These are phyloP conservation scores for Fusarium cicatricum DNA, from an alignment of 2,329 filamentous ascomycete genomes.

Conservation along the genomic window DNA sequence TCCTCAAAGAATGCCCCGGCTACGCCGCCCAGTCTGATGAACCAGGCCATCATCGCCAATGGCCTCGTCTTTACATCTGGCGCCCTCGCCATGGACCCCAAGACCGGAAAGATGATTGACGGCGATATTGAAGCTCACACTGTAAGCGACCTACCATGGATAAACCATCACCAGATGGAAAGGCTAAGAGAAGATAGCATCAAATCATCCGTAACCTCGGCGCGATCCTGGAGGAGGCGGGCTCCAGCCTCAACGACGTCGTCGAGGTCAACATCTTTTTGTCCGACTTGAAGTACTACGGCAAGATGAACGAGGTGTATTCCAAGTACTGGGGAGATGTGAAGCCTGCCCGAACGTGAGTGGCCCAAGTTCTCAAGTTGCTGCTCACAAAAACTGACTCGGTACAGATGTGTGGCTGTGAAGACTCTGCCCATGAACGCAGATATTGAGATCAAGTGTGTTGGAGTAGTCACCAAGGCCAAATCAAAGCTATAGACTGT, in stretches of 20 bases:
- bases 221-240: constrained; percentile 73
- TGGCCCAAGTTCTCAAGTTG: not conserved
- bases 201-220: constrained; percentile 74
- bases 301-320: constrained; percentile 77
- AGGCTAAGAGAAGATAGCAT: constrained; percentile 44
- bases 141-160: constrained; percentile 35
- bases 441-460: constrained; percentile 45
- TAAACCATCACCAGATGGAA: too few species aligned
- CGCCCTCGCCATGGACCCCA: constrained; percentile 69
- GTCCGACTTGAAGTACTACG: constrained; percentile 75
- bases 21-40: constrained; percentile 29
- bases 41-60: constrained; percentile 57
- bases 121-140: constrained; percentile 73
- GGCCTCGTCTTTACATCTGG: constrained; percentile 75
- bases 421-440: constrained; percentile 43
- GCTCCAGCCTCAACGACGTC: constrained; percentile 68
- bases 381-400: not conserved
- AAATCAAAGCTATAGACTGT: constrained; percentile 26
- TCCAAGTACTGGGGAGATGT: constrained; percentile 68
- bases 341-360: constrained; percentile 52
- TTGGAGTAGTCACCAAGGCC: constrained; percentile 34
- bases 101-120: constrained; percentile 65
- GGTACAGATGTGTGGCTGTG: constrained; percentile 42
- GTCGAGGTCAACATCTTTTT: constrained; percentile 79
- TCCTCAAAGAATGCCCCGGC: constrained; percentile 39